Percentiles rank a stretch among this genome's conserved stretches.
Conservation (phyloP, 2,329 filamentous ascomycete species). For the Fusarium pseudonygamai region DNA sequence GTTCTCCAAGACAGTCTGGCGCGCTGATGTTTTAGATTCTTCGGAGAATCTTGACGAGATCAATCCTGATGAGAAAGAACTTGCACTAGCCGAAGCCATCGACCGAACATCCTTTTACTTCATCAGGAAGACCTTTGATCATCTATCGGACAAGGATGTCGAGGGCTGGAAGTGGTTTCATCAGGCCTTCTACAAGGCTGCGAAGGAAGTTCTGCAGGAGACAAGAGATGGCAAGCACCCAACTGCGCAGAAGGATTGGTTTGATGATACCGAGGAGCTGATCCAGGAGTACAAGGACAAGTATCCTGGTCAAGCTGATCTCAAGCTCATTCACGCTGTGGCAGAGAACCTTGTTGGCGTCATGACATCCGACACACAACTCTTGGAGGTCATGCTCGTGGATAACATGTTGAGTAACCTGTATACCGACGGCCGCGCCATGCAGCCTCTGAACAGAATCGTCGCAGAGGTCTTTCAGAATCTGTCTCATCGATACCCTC, state of each 20-base stretch:
- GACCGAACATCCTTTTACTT: neutral
- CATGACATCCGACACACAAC: neutral
- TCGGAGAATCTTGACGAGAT: neutral
- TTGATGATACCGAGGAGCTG: neutral
- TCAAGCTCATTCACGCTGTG: neutral
- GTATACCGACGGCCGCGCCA: neutral
- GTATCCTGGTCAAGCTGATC: neutral
- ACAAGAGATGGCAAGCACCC: neutral
- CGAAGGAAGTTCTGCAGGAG: neutral
- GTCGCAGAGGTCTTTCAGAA: neutral
- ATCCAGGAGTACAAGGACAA: neutral
- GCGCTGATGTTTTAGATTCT: neutral
- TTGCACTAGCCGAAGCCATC: neutral
- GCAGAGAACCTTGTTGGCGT: neutral
- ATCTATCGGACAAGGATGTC: neutral
- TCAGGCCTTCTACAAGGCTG: neutral
- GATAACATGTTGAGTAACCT: neutral
- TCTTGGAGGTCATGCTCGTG: neutral
- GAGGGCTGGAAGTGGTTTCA: slow-evolving; percentile 1
- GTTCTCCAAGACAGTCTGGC: slow-evolving; percentile 1
- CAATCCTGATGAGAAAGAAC: neutral
- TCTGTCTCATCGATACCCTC: neutral
- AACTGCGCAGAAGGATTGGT: neutral
- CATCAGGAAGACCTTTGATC: neutral
- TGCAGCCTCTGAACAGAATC: neutral